Base-by-base conservation (phyloP, 192 early-diverging fungal species). In the Geranomyces variabilis region DNA sequence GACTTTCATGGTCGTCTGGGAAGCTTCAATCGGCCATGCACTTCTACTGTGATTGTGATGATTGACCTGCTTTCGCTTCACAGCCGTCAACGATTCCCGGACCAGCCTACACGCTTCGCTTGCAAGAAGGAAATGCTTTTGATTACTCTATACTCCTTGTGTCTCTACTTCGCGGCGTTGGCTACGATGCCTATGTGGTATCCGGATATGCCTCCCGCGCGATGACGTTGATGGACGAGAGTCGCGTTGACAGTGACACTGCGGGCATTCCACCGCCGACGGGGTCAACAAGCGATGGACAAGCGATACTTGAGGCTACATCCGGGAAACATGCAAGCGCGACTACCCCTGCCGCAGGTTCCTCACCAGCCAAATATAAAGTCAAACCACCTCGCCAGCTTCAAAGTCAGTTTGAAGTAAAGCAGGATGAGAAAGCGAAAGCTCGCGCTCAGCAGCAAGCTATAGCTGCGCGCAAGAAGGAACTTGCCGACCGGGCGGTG, bases 151-250 rank as follows among this genome's bases (percentile, higher is more conserved):
- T 81, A 7, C 69, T 87, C 12, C 76, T 87, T 19, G 79, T 78
- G 21, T 86, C 84, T 1, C 78, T 87, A 0, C 73, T 87, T 15
- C 75, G 77, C 4, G 86, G 86, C 7, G 85, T 84, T 8, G 86
- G 86, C 0, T 87, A 86, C 71, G 86, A 87, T 68, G 86, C 86
- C 30, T 86, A 80, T 62, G 83, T 87, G 26, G 86, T 87, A 1
- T 84, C 81, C 1, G 86, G 86, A 14, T 87, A 87, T 61, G 84
- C 83, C 0, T 63, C 80, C 0, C 74, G 79, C 10, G 67, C 75
- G n/a, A 75, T 87, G 41, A 87, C 86, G 0, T 57, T 82, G 13
- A 67, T 87, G 69, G 83, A 87, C 69, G 80, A 87, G 63, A 81
- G 77, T 17, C 67, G 69, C 57, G 74, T 77, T 12, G 77, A 81